Evolutionary conservation across 2,329 filamentous ascomycete genomes (phyloP), one percentile per base, ranked within the genome.

Genomic region (Hypomyces rosellus): DNA sequence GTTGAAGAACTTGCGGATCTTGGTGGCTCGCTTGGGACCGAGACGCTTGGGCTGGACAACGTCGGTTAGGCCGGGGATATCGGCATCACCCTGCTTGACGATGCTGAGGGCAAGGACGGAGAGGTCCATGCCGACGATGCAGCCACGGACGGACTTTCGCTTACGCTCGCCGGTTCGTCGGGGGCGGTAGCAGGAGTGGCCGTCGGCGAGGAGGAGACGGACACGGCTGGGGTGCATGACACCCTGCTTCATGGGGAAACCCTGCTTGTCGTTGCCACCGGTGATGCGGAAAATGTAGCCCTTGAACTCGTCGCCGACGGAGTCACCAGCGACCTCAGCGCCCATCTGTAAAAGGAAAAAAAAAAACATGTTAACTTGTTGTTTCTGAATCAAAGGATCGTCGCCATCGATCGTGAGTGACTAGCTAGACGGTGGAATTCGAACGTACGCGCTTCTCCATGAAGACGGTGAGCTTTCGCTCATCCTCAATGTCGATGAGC

Each of bases 211-310:
- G 69, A 99, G 88, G 64, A 99, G 90, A 65, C 89, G 87, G 78
- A 96, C 93, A 93, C 93, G 93, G 74, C 89, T 93, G 68, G 93
- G 91, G 76, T 95, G 88, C 84, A 99, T 92, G 74, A 95, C 88
- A 83, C 93, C 93, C 86, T 99, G 95, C 90, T 99, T 99, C 93
- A 99, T 99, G 67, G 93, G 93, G 85, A 99, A 99, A 81, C 93
- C 93, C 84, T 99, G 95, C 89, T 99, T 99, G 88, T 99, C 93
- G 88, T 99, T 99, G 73, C 95, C 93, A 71, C 93, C 95, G 69
- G 93, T 99, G 81, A 99, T 97, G 74, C 85, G 87, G 86, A 99
- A 90, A 81, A 99, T 86, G 83, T 99, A 99, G 76, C 93, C 93
- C 84, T 96, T 96, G 88, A 95, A 99, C 80, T 99, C 93, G 72